Base-by-base conservation (phyloP, 2,329 filamentous ascomycete species). In the Penicillium sp. region DNA sequence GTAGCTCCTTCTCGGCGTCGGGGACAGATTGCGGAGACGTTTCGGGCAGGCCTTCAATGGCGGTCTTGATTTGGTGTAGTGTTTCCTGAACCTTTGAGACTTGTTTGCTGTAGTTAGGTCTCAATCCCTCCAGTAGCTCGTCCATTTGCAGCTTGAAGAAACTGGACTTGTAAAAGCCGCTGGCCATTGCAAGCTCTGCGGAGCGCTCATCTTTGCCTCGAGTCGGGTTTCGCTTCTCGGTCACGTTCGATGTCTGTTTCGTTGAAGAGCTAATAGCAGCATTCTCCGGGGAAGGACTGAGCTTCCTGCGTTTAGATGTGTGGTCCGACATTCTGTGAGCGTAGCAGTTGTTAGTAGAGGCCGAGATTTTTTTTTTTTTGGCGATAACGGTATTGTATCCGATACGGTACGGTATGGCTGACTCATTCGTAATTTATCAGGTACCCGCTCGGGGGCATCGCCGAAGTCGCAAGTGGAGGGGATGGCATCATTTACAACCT, bases 111-210 rank as follows among this genome's bases (percentile, higher is more conserved):
- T 82, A 79, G 53, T 78, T 77, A 31, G 77, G 78, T 57, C 75
- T 74, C 43, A 82, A 69, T 55, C 81, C 77, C 6, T 71, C 66
- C 44, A 85, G 64, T 49, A 86, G 69, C 57, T 84, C 81, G 55
- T 85, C 79, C 31, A 84, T 73, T 62, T 86, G 82, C 9, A 85
- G 66, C 62, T 84, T 84, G 70, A 86, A 84, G 49, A 84, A 70
- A 62, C 76, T 83, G 38, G 80, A 83, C 61, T 83, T 83, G 71
- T 79, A 83, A n/a, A 77, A 73, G 42, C 78, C 78, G 29, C 72
- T 74, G 13, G 69, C 62, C 56, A 65, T 56, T 28, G 66, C 65
- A 42, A 69, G 55, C 53, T 72, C 65, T 28, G 62, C 62, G 43
- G 64, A 66, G 22, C 57, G 60, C 43, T 59, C 60, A 53, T 55